Conservation (phyloP, 768 basidiomycete species). For the Hericium coralloides region DNA sequence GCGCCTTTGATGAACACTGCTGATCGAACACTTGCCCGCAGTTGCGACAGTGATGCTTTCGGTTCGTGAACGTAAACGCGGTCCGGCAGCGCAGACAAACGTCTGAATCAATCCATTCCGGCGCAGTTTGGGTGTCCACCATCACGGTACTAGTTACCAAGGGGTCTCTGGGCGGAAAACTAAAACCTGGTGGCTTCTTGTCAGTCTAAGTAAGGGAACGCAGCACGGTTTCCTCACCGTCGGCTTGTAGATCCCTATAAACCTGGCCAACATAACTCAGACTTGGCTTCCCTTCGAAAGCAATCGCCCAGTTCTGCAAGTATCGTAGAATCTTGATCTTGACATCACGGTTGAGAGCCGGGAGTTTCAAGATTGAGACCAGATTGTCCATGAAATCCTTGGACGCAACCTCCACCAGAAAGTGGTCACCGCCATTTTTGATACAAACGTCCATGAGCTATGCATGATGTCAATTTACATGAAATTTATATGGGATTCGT, state of each 20-base stretch:
- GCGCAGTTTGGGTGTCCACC: constrained; percentile 87
- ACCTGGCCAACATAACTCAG: constrained; percentile 71
- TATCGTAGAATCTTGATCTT: constrained; percentile 67
- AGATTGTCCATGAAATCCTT: constrained; percentile 93
- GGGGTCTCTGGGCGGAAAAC: constrained; percentile 76
- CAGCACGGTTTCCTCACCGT: constrained; percentile 44
- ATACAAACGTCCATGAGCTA: constrained; percentile 87
- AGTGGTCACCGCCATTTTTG: constrained; percentile 96
- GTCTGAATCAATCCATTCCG: constrained; percentile 96
- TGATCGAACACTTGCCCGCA: constrained; percentile 98
- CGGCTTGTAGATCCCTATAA: constrained; percentile 65
- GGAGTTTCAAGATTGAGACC: constrained; percentile 78
- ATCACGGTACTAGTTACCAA: constrained; percentile 66
- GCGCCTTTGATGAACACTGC: constrained; percentile 76
- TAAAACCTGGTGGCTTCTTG: constrained; percentile 43
- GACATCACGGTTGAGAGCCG: constrained; percentile 71
- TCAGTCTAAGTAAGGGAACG: not conserved
- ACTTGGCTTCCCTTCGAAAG: constrained; percentile 74
- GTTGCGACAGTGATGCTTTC: constrained; percentile 97
- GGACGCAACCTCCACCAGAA: constrained; percentile 75
- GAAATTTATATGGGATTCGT: not conserved
- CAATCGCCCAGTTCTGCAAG: constrained; percentile 91
- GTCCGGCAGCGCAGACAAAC: constrained; percentile 90
- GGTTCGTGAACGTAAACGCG: constrained; percentile 87
- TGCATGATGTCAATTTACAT: constrained; percentile 1